phyloP scores from a whole-genome alignment of 306 rosid genomes.

The Albizia julibrissin region DNA sequence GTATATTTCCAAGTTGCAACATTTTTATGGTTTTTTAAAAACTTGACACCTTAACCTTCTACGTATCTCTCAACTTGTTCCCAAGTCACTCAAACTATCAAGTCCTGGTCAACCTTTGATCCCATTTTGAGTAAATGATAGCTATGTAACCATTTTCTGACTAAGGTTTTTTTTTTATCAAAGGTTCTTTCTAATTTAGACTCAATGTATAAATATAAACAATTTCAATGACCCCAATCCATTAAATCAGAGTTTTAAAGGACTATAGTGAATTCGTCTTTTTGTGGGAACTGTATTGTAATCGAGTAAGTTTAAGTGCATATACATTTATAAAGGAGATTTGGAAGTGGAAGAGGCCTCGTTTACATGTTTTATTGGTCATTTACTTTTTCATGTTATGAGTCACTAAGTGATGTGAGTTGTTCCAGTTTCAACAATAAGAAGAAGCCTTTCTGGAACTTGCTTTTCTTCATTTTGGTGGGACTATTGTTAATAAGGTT shows the following conservation, averaged over 20 bases:
- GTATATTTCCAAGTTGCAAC: slow-evolving; percentile 18
- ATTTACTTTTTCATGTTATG: background rate
- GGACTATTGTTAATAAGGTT: slow-evolving; percentile 78
- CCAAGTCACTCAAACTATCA: background rate
- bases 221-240: background rate
- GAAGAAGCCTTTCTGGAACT: slow-evolving; percentile 76
- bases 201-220: background rate
- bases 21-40: background rate
- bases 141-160: background rate
- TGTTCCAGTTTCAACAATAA: slow-evolving; percentile 88
- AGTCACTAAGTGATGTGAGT: slow-evolving; percentile 24
- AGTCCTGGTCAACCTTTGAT: background rate
- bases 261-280: background rate
- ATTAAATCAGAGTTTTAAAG: background rate
- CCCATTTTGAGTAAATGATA: background rate
- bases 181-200: background rate
- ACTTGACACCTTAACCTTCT: background rate
- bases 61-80: background rate
- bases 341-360: slow-evolving; percentile 1
- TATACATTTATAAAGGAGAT: slow-evolving; percentile 7
- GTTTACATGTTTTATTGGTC: background rate
- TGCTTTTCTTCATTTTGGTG: slow-evolving; percentile 61
- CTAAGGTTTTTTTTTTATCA: background rate
- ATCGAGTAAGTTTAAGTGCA: background rate
- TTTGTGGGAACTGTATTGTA: background rate